Evolutionary conservation across 805 yeast genomes (phyloP).

Genomic region (Kazachstania africana): DNA sequence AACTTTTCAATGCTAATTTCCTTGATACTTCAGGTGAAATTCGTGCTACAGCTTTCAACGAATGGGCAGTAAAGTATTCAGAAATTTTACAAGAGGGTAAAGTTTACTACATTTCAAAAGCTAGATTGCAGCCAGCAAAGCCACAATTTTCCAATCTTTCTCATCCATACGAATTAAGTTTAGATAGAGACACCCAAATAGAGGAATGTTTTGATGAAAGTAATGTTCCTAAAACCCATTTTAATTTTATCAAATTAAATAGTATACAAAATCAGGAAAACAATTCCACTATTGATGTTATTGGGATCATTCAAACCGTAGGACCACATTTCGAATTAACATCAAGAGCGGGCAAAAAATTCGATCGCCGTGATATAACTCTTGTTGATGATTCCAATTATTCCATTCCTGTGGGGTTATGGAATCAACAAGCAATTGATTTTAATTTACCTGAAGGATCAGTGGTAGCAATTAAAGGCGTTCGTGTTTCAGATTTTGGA

Average conservation of each 20-base stretch:
- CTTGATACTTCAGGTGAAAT: constrained; percentile 94
- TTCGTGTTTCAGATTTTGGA: constrained; percentile 75
- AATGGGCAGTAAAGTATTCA: constrained; percentile 67
- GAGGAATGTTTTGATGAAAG: constrained; percentile 51
- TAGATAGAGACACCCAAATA: constrained; percentile 69
- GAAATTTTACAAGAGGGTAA: constrained; percentile 76
- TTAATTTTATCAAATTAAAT: constrained; percentile 60
- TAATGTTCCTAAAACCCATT: constrained; percentile 69
- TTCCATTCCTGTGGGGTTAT: constrained; percentile 69
- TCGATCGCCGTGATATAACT: constrained; percentile 79
- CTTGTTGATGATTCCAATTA: constrained; percentile 77
- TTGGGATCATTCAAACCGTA: constrained; percentile 75
- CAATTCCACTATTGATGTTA: constrained; percentile 68
- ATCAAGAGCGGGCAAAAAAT: constrained; percentile 84
- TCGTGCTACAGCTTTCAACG: constrained; percentile 88
- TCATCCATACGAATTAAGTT: constrained; percentile 78
- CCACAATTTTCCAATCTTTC: constrained; percentile 73
- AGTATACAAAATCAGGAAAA: constrained; percentile 56
- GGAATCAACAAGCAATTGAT: constrained; percentile 81
- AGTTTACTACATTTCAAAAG: constrained; percentile 74
- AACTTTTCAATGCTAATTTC: constrained; percentile 76
- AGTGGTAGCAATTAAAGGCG: constrained; percentile 87
- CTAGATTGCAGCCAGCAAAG: constrained; percentile 71
- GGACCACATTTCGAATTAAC: constrained; percentile 67
- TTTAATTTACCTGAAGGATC: constrained; percentile 65